Conservation (phyloP, 208 protist species). For the Leishmania mexicana region DNA sequence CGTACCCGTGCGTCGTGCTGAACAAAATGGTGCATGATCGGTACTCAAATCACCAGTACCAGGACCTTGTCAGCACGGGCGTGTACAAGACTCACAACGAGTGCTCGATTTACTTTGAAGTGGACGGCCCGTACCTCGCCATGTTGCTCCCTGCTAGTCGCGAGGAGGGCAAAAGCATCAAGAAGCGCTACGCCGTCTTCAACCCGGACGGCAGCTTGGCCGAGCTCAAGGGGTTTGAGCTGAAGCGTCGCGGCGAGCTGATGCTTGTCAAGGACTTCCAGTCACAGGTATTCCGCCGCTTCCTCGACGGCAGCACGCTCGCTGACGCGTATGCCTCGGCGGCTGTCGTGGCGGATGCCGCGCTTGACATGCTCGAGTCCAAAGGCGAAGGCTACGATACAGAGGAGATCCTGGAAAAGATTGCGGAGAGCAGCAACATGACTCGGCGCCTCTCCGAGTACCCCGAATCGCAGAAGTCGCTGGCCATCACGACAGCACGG, state of each 20-base stretch:
- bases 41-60: slow-evolving; percentile 99
- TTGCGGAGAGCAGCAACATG: slow-evolving; percentile 98
- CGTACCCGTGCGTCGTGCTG: slow-evolving; percentile 98
- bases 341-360: slow-evolving; percentile 95
- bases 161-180: slow-evolving; percentile 98
- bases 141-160: slow-evolving; percentile 99
- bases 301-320: slow-evolving; percentile 96
- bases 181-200: slow-evolving; percentile 99
- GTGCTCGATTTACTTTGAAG: slow-evolving; percentile 99
- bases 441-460: slow-evolving; percentile 96
- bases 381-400: slow-evolving; percentile 92
- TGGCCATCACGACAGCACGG: slow-evolving; percentile 97
- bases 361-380: slow-evolving; percentile 96
- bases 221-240: slow-evolving; percentile 99
- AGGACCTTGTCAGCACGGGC: slow-evolving; percentile 79
- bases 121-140: slow-evolving; percentile 99
- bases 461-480: slow-evolving; percentile 97
- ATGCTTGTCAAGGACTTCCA: slow-evolving; percentile 99
- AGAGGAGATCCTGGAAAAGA: slow-evolving; percentile 97
- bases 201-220: slow-evolving; percentile 96
- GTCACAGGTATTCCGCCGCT: slow-evolving; percentile 95
- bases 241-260: slow-evolving; percentile 99
- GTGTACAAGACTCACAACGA: slow-evolving; percentile 89
- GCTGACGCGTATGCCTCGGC: slow-evolving; percentile 97
- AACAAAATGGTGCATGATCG: slow-evolving; percentile 97